Evolutionary conservation across 352 stramenopile genomes (phyloP).

Genomic region (Globisporangium takayamanum): DNA sequence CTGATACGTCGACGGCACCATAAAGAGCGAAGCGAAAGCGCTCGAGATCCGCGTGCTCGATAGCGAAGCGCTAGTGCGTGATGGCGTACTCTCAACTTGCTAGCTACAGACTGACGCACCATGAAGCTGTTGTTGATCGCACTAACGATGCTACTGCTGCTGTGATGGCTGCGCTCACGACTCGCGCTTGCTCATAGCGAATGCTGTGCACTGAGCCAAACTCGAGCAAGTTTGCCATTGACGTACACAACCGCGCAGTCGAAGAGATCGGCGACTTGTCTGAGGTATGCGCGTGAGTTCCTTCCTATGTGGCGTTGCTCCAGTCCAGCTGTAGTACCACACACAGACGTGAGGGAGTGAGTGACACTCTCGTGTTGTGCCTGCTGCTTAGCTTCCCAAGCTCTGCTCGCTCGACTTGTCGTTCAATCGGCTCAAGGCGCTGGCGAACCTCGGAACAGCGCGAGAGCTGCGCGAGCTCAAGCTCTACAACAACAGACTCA

Average conservation of each 20-base stretch:
- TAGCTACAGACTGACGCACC: not conserved
- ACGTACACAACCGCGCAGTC: conserved; percentile 69
- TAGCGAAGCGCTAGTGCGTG: conserved; percentile 25
- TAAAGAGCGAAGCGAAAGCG: conserved; percentile 3
- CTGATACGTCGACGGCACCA: not conserved
- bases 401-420: conserved; percentile 72
- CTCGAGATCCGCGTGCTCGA: conserved; percentile 36
- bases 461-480: conserved; percentile 69
- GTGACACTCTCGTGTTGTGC: not conserved
- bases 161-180: not conserved
- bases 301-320: not conserved
- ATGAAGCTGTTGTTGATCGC: not conserved
- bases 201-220: conserved; percentile 55
- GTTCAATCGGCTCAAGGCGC: conserved; percentile 57
- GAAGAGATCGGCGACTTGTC: conserved; percentile 56
- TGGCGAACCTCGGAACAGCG: conserved; percentile 54
- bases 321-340: not conserved
- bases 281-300: conserved; percentile 22
- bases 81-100: not conserved
- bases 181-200: conserved; percentile 10
- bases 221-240: conserved; percentile 75
- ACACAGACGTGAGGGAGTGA: not conserved
- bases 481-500: conserved; percentile 79
- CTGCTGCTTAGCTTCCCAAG: conserved; percentile 44
- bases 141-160: not conserved